Evolutionary conservation across 257 asterid genomes (phyloP).

Genomic region (Solanum piurae): DNA sequence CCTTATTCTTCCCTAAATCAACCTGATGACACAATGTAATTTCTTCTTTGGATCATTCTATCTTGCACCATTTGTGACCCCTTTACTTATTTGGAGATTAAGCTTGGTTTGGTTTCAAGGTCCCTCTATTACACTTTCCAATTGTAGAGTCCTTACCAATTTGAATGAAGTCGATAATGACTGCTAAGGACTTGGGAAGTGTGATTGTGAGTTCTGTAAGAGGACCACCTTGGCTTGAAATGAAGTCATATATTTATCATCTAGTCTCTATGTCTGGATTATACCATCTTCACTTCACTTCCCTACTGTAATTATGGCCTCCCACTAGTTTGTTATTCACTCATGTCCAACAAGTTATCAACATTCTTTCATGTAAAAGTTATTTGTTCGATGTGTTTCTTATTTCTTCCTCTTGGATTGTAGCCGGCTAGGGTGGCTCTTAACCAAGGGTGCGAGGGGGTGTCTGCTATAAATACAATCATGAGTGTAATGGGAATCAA

Average conservation of each 20-base stretch:
- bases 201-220: background rate
- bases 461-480: slow-evolving; percentile 88
- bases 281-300: background rate
- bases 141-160: background rate
- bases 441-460: slow-evolving; percentile 77
- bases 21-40: background rate
- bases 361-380: background rate
- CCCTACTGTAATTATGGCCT: background rate
- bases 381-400: background rate
- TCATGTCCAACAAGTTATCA: background rate
- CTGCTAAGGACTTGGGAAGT: background rate
- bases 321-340: background rate
- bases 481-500: slow-evolving; percentile 99
- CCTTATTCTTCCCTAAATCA: background rate
- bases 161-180: background rate
- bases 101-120: background rate
- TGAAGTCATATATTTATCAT: background rate
- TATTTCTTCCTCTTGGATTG: background rate
- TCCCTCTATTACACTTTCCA: background rate
- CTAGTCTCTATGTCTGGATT: background rate
- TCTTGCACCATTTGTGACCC: background rate
- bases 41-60: background rate
- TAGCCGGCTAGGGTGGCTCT: slow-evolving; percentile 87
- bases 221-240: background rate
- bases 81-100: background rate